Conservation (phyloP, 257 asterid genomes). For the Ophiorrhiza pumila region DNA sequence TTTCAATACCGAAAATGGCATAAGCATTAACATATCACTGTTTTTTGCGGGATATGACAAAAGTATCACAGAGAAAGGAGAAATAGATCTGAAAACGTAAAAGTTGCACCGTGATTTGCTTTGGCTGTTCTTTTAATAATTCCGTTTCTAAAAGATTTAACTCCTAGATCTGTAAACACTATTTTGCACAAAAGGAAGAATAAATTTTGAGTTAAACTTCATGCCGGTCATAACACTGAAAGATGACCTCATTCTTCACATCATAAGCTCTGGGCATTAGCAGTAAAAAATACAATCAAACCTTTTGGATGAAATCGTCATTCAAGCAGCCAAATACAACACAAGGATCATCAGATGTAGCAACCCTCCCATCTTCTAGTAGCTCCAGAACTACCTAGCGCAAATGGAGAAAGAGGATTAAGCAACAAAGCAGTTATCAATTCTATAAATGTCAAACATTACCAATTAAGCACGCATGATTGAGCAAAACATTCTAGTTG, state of each 20-base stretch:
- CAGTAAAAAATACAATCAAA: conserved; percentile 22
- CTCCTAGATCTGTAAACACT: not conserved
- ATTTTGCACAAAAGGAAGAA: not conserved
- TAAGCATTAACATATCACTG: not conserved
- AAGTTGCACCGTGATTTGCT: not conserved
- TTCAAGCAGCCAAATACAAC: conserved; percentile 70
- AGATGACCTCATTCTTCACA: conserved; percentile 1
- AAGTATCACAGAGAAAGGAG: not conserved
- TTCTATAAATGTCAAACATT: not conserved
- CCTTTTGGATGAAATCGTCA: conserved; percentile 71
- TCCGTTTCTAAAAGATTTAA: not conserved
- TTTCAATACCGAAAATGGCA: not conserved
- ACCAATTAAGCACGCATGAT: too few relatives aligned
- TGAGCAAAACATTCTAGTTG: not conserved
- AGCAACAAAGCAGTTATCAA: conserved; percentile 1
- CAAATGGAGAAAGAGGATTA: conserved; percentile 23
- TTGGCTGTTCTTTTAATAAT: not conserved
- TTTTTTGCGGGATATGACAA: not conserved
- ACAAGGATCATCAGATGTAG: conserved; percentile 82
- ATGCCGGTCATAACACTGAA: not conserved
- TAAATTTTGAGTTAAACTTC: not conserved
- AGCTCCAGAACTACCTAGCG: conserved; percentile 81
- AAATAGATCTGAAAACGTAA: too few relatives aligned
- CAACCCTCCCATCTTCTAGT: conserved; percentile 65
- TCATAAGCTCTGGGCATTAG: not conserved